Base-by-base conservation (phyloP, 768 basidiomycete species). In the Macrolepiota dolichaula region DNA sequence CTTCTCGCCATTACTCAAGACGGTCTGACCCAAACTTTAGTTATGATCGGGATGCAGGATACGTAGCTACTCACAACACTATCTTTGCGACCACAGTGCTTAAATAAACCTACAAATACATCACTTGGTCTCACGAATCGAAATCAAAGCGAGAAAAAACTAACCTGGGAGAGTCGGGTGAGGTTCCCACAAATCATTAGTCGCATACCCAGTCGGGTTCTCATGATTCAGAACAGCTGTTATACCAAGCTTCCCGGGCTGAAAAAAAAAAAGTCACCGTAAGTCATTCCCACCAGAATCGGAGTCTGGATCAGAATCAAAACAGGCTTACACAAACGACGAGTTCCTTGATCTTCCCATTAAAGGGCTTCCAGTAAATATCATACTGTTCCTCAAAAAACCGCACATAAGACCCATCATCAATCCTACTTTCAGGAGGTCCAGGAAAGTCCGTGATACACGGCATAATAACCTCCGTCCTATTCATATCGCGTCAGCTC, bases 1-100 rank as follows among this genome's bases (percentile, higher is more conserved):
- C 57, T 72, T 72, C 50, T 72, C 71, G 24, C 71, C 70, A 52
- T 71, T 71, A 55, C 67, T 70, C 36, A 72, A 60, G 12, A 72
- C 71, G 13, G 68, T 70, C 70, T 71, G 51, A 32, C 51, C 9
- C 3, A 7, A 35, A n/a, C 19, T 17, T 63, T 13, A 58, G 49
- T n/a, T 15, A 12, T 29, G 50, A 25, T 7, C 12, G 9, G 24
- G 22, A 25, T 22, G 12, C 37, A 37, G 11, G 15, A 36, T n/a
- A 29, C 27, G 32, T 44, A 25, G 12, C 38, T n/a, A 65, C 68
- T 46, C 59, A 70, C 68, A 22, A 69, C 63, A 35, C 59, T 62
- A 47, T 68, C 69, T 50, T 59, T 63, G 9, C 70, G 56, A 15
- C 70, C 70, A 50, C 59, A 54, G 36, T 65, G 62, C 47, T 49